A percentile compares a stretch with the other conserved stretches of the same genome.
Conservation (phyloP, 1,139 yeast species). For the Candida sp. region DNA sequence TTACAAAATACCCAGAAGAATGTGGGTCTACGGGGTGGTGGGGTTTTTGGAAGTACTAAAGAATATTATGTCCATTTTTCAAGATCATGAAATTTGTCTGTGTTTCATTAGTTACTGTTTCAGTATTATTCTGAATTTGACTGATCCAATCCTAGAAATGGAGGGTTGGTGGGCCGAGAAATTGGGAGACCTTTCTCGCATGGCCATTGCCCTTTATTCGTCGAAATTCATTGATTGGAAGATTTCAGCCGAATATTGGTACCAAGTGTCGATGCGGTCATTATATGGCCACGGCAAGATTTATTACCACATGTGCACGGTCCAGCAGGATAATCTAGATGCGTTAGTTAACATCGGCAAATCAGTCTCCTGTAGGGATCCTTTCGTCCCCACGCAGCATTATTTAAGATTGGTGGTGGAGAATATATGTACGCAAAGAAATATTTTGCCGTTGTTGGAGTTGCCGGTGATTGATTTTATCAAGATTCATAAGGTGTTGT, state of each 20-base stretch:
- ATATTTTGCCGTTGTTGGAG: constrained; percentile 55
- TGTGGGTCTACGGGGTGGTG: constrained; percentile 85
- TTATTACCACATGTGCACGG: constrained; percentile 80
- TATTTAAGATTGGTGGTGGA: constrained; percentile 74
- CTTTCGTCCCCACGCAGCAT: constrained; percentile 78
- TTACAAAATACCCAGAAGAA: constrained; percentile 70
- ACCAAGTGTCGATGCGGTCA: constrained; percentile 63
- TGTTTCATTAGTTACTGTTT: constrained; percentile 50
- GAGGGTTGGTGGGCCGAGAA: constrained; percentile 81
- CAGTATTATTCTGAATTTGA: constrained; percentile 49
- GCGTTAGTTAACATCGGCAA: constrained; percentile 78
- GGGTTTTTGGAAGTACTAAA: constrained; percentile 76
- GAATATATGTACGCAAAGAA: constrained; percentile 70
- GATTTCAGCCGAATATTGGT: constrained; percentile 75
- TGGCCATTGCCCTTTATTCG: constrained; percentile 80
- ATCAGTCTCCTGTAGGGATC: constrained; percentile 74
- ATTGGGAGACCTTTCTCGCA: constrained; percentile 72
- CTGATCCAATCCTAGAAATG: constrained; percentile 51
- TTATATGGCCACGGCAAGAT: constrained; percentile 78
- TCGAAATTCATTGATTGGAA: constrained; percentile 82
- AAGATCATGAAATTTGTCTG: constrained; percentile 47
- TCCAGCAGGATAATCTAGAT: constrained; percentile 74
- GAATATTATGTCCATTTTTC: constrained; percentile 59
- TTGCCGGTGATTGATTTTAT: constrained; percentile 64
- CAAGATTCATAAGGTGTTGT: constrained; percentile 58